These are phyloP conservation scores for Fraxinus xanthoxyloides DNA, from an alignment of 305 asterid genomes.

Conservation along the genomic window DNA sequence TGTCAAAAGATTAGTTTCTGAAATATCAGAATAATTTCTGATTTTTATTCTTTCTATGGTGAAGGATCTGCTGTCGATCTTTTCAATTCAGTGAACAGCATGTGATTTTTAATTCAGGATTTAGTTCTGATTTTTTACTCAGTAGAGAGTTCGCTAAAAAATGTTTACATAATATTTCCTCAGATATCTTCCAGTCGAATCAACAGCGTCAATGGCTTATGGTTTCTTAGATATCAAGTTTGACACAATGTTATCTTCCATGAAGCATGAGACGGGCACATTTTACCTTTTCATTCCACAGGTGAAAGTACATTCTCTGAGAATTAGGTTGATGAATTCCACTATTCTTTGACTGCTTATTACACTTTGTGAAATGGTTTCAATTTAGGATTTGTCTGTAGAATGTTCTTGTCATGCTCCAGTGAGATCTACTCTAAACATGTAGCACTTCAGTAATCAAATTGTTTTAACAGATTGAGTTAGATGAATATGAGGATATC, in stretches of 20 bases:
- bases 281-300: constrained; percentile 81
- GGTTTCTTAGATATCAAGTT: constrained; percentile 70
- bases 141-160: constrained; percentile 13
- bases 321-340: background rate
- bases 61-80: background rate
- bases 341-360: constrained; percentile 8
- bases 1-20: constrained; percentile 1
- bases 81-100: background rate
- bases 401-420: background rate
- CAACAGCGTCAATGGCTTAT: constrained; percentile 72
- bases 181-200: constrained; percentile 65
- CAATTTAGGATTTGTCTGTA: constrained; percentile 9
- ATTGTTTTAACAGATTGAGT: constrained; percentile 64
- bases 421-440: constrained; percentile 8
- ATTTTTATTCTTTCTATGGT: background rate
- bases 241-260: constrained; percentile 42
- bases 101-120: background rate
- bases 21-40: background rate
- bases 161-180: constrained; percentile 30
- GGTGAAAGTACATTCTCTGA: constrained; percentile 36
- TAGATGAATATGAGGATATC: constrained; percentile 69
- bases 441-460: constrained; percentile 22
- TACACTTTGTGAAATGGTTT: background rate
- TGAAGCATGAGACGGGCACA: constrained; percentile 63
- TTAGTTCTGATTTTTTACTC: constrained; percentile 11